Evolutionary conservation across 768 basidiomycete genomes (phyloP).

Genomic region (Boletus pseudo-olivaceus): DNA sequence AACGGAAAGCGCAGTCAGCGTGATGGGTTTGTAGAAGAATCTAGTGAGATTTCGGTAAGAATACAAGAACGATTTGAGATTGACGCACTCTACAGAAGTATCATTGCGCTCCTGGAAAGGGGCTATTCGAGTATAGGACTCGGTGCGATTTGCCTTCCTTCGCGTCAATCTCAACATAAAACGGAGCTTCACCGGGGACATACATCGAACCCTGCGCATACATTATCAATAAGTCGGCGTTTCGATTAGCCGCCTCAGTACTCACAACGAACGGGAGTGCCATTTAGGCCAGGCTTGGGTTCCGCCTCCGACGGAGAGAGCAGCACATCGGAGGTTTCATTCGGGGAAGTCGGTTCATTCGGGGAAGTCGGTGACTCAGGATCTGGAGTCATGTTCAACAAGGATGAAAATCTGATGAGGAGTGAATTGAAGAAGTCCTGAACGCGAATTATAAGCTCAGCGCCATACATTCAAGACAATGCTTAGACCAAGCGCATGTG

Average conservation of each 20-base stretch:
- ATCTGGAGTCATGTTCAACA: slow-evolving; percentile 17
- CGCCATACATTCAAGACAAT: slow-evolving; percentile 1
- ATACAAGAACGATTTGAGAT: not conserved
- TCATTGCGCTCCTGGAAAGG: slow-evolving; percentile 84
- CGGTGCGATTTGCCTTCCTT: slow-evolving; percentile 73
- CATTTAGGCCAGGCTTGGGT: slow-evolving; percentile 71
- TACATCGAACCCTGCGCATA: slow-evolving; percentile 75
- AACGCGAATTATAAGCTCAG: not conserved
- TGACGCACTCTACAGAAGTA: slow-evolving; percentile 72
- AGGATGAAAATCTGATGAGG: not conserved
- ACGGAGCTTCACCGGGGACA: slow-evolving; percentile 33
- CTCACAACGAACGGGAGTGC: slow-evolving; percentile 79
- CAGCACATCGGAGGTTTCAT: slow-evolving; percentile 61
- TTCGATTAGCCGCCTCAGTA: slow-evolving; percentile 16
- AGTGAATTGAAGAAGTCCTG: not conserved
- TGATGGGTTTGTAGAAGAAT: slow-evolving; percentile 85
- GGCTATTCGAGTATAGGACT: slow-evolving; percentile 76
- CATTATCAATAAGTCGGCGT: slow-evolving; percentile 6
- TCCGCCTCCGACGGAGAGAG: slow-evolving; percentile 52
- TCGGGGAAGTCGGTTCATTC: slow-evolving; percentile 46
- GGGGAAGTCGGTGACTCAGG: slow-evolving; percentile 37
- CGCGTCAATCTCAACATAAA: slow-evolving; percentile 16
- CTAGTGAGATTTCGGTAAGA: slow-evolving; percentile 36
- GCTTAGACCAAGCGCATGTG: not conserved
- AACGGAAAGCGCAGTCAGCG: slow-evolving; percentile 65